Base-by-base conservation (phyloP, 139 green algal species). In the Chlorella vulgaris region DNA sequence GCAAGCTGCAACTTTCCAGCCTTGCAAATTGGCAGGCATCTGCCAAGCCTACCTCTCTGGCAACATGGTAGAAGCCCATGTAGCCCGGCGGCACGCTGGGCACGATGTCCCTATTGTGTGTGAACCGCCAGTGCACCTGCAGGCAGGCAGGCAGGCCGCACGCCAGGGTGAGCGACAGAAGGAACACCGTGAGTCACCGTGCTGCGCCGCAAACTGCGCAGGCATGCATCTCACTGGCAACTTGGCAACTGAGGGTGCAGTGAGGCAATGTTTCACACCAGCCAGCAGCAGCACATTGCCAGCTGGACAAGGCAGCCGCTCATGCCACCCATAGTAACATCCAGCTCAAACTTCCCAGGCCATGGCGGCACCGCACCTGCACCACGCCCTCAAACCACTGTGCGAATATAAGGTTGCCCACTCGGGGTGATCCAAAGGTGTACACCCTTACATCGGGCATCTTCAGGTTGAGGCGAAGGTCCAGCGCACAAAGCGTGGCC, bases 61-160 rank as follows among this genome's bases (percentile, higher is more conserved):
- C 84, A 0, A 91, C 74, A 76, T 96, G 92, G 51, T 89, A 88
- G 79, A 94, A 98, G 19, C 93, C 93, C 66, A 96, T 87, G 63
- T 91, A 83, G 65, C 82, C 69, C 0, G 85, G 88, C 6, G 95
- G 93, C 74, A 96, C 83, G 19, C 80, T 90, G 21, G 94, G 95
- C 81, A 98, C 94, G n/a, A 97, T 91, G 83, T 98, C 95, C 2
- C 92, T 83, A 69, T 95, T 92, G 85, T 98, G 95, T 1, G 95
- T 98, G 75, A 98, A 93, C 4, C 95, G 82, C 87, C 90, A 93
- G 39, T 83, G 90, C 70, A 88, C 81, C 42, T 89, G 78, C 47
- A 71, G 2, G 2, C 29, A 70, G 42, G n/a, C n/a, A n/a, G n/a
- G n/a, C 28, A 74, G 18, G 7, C 2, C 28, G 18, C 63, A 43